Percentiles rank a stretch among this genome's conserved stretches.
These are phyloP conservation scores for Microcos paniculata DNA, from an alignment of 345 rosid species.

Conservation along the genomic window DNA sequence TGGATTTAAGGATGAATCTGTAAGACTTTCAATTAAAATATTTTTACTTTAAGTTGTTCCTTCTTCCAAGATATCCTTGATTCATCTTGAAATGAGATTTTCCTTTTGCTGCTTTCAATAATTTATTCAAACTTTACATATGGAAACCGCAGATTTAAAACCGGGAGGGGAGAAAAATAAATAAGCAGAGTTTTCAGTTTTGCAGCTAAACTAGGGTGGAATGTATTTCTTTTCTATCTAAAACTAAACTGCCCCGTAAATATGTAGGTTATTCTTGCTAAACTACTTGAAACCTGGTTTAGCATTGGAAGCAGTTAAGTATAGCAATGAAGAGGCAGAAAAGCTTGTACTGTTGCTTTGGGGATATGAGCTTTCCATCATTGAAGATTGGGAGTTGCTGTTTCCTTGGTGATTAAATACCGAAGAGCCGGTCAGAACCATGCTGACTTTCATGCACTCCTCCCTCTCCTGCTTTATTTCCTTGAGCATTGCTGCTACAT, in stretches of 20 bases:
- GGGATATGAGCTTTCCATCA: slow-evolving; percentile 23
- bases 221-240: neutral
- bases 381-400: slow-evolving; percentile 22
- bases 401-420: slow-evolving; percentile 24
- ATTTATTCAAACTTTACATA: slow-evolving; percentile 10
- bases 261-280: neutral
- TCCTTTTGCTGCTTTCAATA: neutral
- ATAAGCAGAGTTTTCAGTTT: slow-evolving; percentile 9
- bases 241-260: neutral
- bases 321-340: slow-evolving; percentile 55
- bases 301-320: slow-evolving; percentile 47
- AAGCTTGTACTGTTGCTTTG: slow-evolving; percentile 58
- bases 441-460: slow-evolving; percentile 41
- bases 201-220: slow-evolving; percentile 9
- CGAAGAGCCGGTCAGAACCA: slow-evolving; percentile 26
- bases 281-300: slow-evolving; percentile 38
- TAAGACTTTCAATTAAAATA: too few species aligned
- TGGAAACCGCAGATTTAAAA: neutral
- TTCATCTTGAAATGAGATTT: neutral
- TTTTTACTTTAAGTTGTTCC: too few species aligned
- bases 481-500: slow-evolving; percentile 63
- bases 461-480: slow-evolving; percentile 65
- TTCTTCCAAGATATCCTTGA: too few species aligned
- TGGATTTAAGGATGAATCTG: too few species aligned
- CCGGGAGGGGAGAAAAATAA: neutral